phyloP scores from a whole-genome alignment of 2,329 filamentous ascomycete species.

The Cladophialophora yegresii region DNA sequence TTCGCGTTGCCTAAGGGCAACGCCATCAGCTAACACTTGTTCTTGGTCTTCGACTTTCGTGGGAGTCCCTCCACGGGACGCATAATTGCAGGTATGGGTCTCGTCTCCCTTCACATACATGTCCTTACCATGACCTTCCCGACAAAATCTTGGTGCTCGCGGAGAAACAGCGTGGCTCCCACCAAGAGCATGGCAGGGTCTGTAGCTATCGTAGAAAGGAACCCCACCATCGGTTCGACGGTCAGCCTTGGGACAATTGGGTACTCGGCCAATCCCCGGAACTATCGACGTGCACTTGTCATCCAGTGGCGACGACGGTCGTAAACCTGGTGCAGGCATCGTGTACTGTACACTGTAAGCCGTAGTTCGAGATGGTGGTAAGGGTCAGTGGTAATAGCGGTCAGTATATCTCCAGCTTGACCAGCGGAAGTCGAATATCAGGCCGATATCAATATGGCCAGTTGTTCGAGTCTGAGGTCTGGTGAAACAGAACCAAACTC shows the following conservation, averaged over 20 bases:
- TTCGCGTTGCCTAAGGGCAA: too few relatives aligned
- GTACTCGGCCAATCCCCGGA: background rate
- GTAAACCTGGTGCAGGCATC: background rate
- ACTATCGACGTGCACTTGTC: background rate
- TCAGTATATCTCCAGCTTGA: background rate
- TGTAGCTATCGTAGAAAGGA: background rate
- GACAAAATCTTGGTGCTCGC: background rate
- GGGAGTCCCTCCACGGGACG: too few relatives aligned
- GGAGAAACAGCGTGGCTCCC: background rate
- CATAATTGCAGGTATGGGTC: too few relatives aligned
- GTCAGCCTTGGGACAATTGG: background rate
- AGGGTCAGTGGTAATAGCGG: background rate
- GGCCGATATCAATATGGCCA: background rate
- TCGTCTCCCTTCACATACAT: too few relatives aligned
- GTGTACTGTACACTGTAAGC: background rate
- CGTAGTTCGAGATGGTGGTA: background rate
- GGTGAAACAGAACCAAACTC: background rate
- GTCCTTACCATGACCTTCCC: background rate
- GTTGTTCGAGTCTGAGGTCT: background rate
- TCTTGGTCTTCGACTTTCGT: too few relatives aligned
- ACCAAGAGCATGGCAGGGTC: background rate
- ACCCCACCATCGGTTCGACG: background rate
- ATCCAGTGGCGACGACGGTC: background rate
- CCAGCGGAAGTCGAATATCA: background rate
- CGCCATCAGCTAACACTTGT: too few relatives aligned